phyloP scores from a whole-genome alignment of 108 stramenopile species.

The Cyclotella choctawhatcheeana region DNA sequence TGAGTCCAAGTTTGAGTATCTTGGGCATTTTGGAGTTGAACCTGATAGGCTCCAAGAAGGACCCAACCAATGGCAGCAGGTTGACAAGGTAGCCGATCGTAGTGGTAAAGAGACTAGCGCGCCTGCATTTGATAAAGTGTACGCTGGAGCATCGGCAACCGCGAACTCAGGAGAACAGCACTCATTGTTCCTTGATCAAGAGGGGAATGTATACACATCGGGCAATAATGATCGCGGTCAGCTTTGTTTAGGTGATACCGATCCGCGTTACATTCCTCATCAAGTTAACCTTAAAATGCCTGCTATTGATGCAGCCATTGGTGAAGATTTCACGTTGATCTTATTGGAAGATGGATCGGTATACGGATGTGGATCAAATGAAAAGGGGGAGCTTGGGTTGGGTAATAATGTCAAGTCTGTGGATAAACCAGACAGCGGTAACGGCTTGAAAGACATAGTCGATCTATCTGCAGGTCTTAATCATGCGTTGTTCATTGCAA shows the following conservation, averaged over 20 bases:
- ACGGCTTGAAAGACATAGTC: slow-evolving; percentile 27
- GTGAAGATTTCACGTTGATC: slow-evolving; percentile 41
- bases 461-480: slow-evolving; percentile 46
- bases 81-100: slow-evolving; percentile 15
- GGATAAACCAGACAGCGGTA: slow-evolving; percentile 11
- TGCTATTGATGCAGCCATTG: slow-evolving; percentile 32
- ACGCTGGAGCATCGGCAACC: slow-evolving; percentile 19
- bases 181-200: slow-evolving; percentile 25
- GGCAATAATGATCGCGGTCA: slow-evolving; percentile 30
- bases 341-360: slow-evolving; percentile 36
- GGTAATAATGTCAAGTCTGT: slow-evolving; percentile 20
- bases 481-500: slow-evolving; percentile 25
- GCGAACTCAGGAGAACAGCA: slow-evolving; percentile 34
- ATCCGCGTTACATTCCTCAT: slow-evolving; percentile 8
- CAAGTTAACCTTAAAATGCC: slow-evolving; percentile 15
- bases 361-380: slow-evolving; percentile 49
- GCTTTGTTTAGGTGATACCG: slow-evolving; percentile 24
- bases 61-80: slow-evolving; percentile 7
- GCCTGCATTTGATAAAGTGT: slow-evolving; percentile 18
- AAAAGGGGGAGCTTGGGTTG: slow-evolving; percentile 51
- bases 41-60: background rate
- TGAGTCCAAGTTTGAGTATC: slow-evolving; percentile 15
- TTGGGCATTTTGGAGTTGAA: slow-evolving; percentile 20
- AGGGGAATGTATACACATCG: slow-evolving; percentile 25
- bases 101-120: slow-evolving; percentile 3